phyloP scores from a whole-genome alignment of 768 basidiomycete genomes.

The Fomitopsis serialis region DNA sequence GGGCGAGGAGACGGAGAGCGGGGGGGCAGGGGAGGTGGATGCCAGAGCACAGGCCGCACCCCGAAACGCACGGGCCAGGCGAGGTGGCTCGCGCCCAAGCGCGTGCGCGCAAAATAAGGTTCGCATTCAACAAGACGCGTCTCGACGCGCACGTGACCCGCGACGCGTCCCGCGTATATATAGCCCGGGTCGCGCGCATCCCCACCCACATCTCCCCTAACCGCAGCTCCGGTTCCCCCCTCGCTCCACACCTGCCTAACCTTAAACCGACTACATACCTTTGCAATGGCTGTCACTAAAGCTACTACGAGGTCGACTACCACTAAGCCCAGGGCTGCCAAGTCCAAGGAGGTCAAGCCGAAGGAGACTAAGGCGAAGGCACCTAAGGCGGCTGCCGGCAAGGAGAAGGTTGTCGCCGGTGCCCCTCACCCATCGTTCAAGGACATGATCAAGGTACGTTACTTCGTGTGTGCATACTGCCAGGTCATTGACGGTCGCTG shows the following conservation, averaged over 20 bases:
- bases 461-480: neutral
- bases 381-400: conserved; percentile 9
- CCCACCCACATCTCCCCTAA: conserved; percentile 3
- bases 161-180: conserved; percentile 24
- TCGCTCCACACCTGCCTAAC: conserved; percentile 4
- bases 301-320: conserved; percentile 6
- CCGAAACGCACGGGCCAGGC: conserved; percentile 3
- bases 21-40: neutral
- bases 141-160: conserved; percentile 20
- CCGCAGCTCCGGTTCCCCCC: conserved; percentile 6
- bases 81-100: neutral
- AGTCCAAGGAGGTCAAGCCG: conserved; percentile 10
- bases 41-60: neutral
- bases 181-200: conserved; percentile 1
- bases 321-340: conserved; percentile 8
- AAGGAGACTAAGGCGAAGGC: conserved; percentile 10
- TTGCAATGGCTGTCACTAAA: conserved; percentile 12
- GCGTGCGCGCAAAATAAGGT: conserved; percentile 18
- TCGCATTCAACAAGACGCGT: conserved; percentile 26
- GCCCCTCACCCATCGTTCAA: conserved; percentile 30
- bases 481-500: neutral
- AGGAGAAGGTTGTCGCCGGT: conserved; percentile 8
- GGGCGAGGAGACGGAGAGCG: neutral
- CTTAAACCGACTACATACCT: neutral
- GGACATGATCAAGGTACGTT: conserved; percentile 31